Evolutionary conservation across 2,329 filamentous ascomycete genomes (phyloP), one percentile per base, ranked within the genome.

Genomic region (Ophiosphaerella korrae): DNA sequence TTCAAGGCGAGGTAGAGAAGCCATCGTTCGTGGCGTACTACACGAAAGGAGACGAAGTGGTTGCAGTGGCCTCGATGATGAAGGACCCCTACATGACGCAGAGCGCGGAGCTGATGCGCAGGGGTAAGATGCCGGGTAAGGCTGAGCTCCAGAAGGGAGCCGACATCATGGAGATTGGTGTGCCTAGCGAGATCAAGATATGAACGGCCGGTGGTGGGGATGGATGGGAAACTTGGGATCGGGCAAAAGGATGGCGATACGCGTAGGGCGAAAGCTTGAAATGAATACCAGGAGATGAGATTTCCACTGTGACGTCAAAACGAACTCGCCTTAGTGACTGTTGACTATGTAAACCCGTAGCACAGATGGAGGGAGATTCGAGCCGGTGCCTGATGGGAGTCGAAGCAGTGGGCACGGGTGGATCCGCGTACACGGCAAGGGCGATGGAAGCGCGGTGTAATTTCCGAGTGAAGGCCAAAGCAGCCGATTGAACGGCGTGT

Each of bases 21-120:
- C 84, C 84, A 52, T 92, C 91, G 68, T 99, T 96, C 68, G 86
- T 88, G 5, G 93, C 91, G 0, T 99, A 90, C 75, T 99, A 97
- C 72, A 87, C 86, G 46, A 88, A 89, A 71, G 92, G 88, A 2
- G 90, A 97, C 45, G 88, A 85, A 0, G 87, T 97, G 1, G 89
- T 97, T 11, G 94, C 94, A 0, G 89, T 97, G 64, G 91, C 91
- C 0, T 93, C 85, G 51, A 97, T 97, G 91, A 87, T 88, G 58
- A 86, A 85, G 76, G 94, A 99, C 72, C 94, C 94, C 0, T 84
- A 89, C 48, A 58, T 62, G 56, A 60, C 52, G 21, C 90, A 97
- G 76, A 83, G 83, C 44, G 88, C 89, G 1, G 90, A 95, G 79
- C 77, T 97, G 75, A 95, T 97, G 90, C 82, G 87, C 53, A 78